Conservation (phyloP, 805 yeast genomes). For the Metschnikowia aberdeeniae region DNA sequence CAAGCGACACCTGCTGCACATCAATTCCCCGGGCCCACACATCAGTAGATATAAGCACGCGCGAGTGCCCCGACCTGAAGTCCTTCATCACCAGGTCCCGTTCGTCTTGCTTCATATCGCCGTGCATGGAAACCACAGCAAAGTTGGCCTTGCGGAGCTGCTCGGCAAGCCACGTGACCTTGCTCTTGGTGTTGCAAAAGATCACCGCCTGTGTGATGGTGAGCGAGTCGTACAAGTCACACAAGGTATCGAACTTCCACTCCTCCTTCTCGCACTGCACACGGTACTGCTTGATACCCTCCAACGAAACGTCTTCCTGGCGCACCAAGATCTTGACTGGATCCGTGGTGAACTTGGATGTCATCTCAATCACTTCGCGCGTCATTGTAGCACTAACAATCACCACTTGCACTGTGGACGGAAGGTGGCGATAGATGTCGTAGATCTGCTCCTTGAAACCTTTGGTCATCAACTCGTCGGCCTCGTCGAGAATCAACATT, state of each 20-base stretch:
- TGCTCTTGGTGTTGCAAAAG: conserved; percentile 93
- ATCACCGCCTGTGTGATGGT: conserved; percentile 97
- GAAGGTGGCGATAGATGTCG: conserved; percentile 82
- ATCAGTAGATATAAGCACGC: conserved; percentile 94
- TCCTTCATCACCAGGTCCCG: conserved; percentile 94
- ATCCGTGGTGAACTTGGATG: conserved; percentile 85
- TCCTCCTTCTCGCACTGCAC: conserved; percentile 89
- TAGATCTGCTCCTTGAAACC: conserved; percentile 96
- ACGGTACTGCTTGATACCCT: conserved; percentile 91
- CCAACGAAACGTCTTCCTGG: conserved; percentile 88
- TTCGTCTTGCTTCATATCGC: conserved; percentile 93
- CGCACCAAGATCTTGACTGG: conserved; percentile 93
- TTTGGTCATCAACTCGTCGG: conserved; percentile 88
- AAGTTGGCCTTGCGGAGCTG: conserved; percentile 77
- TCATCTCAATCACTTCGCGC: conserved; percentile 84
- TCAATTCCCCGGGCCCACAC: conserved; percentile 98
- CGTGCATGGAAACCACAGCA: conserved; percentile 95
- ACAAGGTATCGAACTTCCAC: conserved; percentile 90
- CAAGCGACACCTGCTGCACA: conserved; percentile 95
- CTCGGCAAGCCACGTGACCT: conserved; percentile 86
- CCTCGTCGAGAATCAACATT: conserved; percentile 92
- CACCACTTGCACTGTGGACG: conserved; percentile 86
- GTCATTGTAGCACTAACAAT: conserved; percentile 94
- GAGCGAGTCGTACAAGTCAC: conserved; percentile 91
- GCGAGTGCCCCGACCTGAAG: conserved; percentile 88